Evolutionary conservation across 108 stramenopile genomes (phyloP).

Genomic region (Conticribra guillardii): DNA sequence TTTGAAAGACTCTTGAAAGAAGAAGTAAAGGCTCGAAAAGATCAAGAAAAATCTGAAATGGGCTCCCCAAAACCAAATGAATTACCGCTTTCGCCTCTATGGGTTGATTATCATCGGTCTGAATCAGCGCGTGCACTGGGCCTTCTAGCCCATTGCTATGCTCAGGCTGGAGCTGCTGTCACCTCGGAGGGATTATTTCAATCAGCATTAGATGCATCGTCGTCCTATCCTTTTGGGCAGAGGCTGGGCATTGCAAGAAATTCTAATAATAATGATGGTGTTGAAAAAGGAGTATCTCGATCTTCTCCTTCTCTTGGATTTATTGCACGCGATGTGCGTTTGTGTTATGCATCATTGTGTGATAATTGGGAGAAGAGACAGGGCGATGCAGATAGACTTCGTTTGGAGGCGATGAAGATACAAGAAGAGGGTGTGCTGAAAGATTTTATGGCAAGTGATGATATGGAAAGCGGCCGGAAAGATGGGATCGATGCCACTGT

Average conservation of each 20-base stretch:
- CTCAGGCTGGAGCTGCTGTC: conserved; percentile 70
- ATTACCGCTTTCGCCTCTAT: conserved; percentile 24
- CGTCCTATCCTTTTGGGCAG: conserved; percentile 48
- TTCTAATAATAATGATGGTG: not conserved
- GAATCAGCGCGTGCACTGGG: conserved; percentile 61
- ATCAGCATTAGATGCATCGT: conserved; percentile 65
- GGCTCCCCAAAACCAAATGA: conserved; percentile 5
- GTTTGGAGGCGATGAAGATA: conserved; percentile 51
- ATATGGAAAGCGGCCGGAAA: not conserved
- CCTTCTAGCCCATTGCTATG: conserved; percentile 76
- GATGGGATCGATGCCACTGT: not conserved
- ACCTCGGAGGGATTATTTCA: conserved; percentile 87
- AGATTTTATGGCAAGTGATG: conserved; percentile 30
- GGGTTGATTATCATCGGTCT: conserved; percentile 28
- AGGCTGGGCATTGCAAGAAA: conserved; percentile 7
- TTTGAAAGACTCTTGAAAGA: conserved; percentile 34
- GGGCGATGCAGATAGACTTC: conserved; percentile 62
- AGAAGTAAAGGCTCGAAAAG: conserved; percentile 1
- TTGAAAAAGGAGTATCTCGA: conserved; percentile 32
- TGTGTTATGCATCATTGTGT: conserved; percentile 67
- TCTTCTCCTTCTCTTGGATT: conserved; percentile 48
- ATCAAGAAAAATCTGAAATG: conserved; percentile 17
- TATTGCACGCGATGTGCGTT: conserved; percentile 62
- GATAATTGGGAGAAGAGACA: conserved; percentile 78
- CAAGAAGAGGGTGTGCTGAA: conserved; percentile 49